Evolutionary conservation across 2,329 filamentous ascomycete genomes (phyloP).

Genomic region (Monilinia fructigena): DNA sequence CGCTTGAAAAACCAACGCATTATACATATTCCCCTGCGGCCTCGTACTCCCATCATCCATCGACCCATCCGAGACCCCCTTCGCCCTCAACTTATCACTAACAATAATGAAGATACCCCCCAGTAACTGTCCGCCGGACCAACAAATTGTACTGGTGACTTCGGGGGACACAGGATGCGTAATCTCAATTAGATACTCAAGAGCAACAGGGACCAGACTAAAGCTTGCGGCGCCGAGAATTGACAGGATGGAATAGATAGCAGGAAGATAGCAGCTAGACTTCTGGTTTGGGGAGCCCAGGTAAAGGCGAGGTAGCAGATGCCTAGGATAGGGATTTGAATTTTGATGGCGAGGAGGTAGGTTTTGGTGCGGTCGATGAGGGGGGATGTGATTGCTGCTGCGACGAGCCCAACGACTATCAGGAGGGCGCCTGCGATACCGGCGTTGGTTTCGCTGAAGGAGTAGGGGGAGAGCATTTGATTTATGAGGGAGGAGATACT

Average conservation of each 20-base stretch:
- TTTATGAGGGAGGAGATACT: slow-evolving; percentile 82
- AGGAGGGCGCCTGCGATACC: slow-evolving; percentile 87
- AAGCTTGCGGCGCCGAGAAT: slow-evolving; percentile 80
- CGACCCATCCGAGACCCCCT: slow-evolving; percentile 38
- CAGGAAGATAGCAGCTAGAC: slow-evolving; percentile 67
- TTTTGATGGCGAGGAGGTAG: slow-evolving; percentile 71
- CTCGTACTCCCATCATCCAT: slow-evolving; percentile 44
- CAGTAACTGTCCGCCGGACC: slow-evolving; percentile 81
- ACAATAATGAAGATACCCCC: slow-evolving; percentile 83
- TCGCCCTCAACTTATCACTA: slow-evolving; percentile 68
- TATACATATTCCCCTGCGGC: slow-evolving; percentile 71
- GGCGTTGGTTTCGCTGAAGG: slow-evolving; percentile 77
- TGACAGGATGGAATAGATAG: slow-evolving; percentile 72
- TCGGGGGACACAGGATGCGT: slow-evolving; percentile 85
- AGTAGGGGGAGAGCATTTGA: slow-evolving; percentile 85
- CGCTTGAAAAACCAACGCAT: slow-evolving; percentile 75
- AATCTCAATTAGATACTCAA: slow-evolving; percentile 86
- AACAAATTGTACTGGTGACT: slow-evolving; percentile 78
- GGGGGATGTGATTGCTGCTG: slow-evolving; percentile 73
- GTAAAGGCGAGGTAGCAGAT: slow-evolving; percentile 74
- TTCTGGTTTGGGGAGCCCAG: slow-evolving; percentile 66
- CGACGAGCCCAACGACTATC: slow-evolving; percentile 81
- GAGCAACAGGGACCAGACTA: slow-evolving; percentile 73
- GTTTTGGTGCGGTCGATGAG: slow-evolving; percentile 82
- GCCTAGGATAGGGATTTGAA: slow-evolving; percentile 72